Base-by-base conservation (phyloP, 225 moss, liverwort and hornwort genomes). In the Physcomitrellopsis africana region DNA sequence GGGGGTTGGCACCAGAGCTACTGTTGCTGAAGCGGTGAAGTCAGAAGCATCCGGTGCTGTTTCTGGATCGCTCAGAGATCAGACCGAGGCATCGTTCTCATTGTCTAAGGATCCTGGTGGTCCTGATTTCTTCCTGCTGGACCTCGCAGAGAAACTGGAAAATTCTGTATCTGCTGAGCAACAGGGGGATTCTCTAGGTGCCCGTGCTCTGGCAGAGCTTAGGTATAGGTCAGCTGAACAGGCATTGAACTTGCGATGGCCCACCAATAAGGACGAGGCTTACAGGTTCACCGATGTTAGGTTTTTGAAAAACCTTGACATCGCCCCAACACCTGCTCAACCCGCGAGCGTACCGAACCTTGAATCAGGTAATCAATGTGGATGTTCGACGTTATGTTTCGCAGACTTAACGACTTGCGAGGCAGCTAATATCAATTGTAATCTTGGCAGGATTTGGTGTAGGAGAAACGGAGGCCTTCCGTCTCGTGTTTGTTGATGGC, bases 91-190 rank as follows among this genome's bases (percentile, higher is more conserved):
- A 46, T 77, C 91, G 11, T 74, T 89, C 69, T 77, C 87, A 3
- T 60, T 80, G 63, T 72, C 76, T 4, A 73, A 81, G 43, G 81
- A 83, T 11, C 72, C 73, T 46, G 52, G 58, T 41, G 83, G 80
- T 63, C 93, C 94, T 27, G 97, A 97, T 54, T 89, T 94, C 60
- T 97, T 94, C 82, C 83, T 97, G 14, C 93, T 94, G 22, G 97
- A 97, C 73, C 89, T 97, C 58, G 94, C 94, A 54, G 91, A 92
- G 64, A 94, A 94, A 75, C 85, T 97, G 67, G 94, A 97, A 74
- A 93, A 92, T 55, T 90, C 87, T 55, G 62, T 87, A 9, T 23
- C 55, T 11, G 63, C 69, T 3, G 84, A 76, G 69, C 72, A 72
- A 65, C 64, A 68, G 27, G 72, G 65, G 60, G 82, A 81, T 24